phyloP scores from a whole-genome alignment of 2,329 filamentous ascomycete genomes.

The Pseudogymnoascus sp. region DNA sequence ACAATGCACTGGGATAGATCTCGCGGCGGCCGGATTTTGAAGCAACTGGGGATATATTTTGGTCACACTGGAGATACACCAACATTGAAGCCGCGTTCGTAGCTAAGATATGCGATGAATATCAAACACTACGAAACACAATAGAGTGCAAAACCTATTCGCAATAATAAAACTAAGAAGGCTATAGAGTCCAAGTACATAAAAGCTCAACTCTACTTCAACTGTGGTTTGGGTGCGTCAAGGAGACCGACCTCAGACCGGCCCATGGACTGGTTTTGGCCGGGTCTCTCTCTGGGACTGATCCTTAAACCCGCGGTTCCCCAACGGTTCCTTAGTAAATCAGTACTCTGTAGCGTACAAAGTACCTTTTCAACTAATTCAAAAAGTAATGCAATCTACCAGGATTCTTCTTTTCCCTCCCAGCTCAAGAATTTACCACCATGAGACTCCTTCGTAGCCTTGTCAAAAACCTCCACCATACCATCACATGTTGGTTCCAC shows the following conservation, averaged over 20 bases:
- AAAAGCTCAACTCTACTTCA: background rate
- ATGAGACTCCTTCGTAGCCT: constrained; percentile 13
- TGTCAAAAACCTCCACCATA: constrained; percentile 14
- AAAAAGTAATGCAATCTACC: constrained; percentile 5
- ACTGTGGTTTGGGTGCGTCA: background rate
- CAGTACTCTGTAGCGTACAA: background rate
- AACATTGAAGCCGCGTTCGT: background rate
- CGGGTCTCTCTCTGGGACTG: too few species aligned
- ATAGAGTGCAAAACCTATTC: background rate
- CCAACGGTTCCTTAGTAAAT: background rate
- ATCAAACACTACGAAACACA: background rate
- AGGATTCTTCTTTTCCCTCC: constrained; percentile 9
- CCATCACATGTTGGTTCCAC: constrained; percentile 19
- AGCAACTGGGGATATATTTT: background rate
- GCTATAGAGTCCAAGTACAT: background rate
- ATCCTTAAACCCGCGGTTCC: background rate
- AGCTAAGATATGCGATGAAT: background rate
- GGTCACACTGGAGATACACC: background rate
- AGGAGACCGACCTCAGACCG: too few species aligned
- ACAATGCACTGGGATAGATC: background rate
- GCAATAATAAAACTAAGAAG: background rate
- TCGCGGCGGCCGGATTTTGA: background rate
- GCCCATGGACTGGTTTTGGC: too few species aligned
- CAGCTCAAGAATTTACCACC: constrained; percentile 13
- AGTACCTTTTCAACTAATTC: background rate